Evolutionary conservation across 495 filamentous ascomycete genomes (phyloP), one percentile per base, ranked within the genome.

Genomic region (Aspergillus leporis): DNA sequence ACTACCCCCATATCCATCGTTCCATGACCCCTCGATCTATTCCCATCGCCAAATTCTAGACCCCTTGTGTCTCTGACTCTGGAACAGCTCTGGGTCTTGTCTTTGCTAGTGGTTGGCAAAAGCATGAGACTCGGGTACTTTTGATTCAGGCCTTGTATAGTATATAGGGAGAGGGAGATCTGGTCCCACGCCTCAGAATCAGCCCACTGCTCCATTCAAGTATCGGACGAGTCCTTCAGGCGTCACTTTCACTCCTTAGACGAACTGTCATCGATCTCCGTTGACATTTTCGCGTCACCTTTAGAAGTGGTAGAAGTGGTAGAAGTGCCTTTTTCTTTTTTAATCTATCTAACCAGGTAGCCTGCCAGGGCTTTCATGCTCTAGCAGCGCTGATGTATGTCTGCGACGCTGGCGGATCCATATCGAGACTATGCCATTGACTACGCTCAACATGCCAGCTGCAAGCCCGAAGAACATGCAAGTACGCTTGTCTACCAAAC

Each of bases 301-400:
- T 23, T 9, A 22, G 19, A 47, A 12, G 21, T 47, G 23, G n/a
- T n/a, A n/a, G n/a, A n/a, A n/a, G n/a, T n/a, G n/a, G n/a, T n/a
- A n/a, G n/a, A n/a, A n/a, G n/a, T n/a, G n/a, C 41, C 13, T 21
- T 38, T 30, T 34, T 23, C n/a, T 18, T 53, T 23, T 34, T 14
- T 53, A 22, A 7, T 53, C n/a, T 14, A 45, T 28, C 18, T 25
- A 23, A 28, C 48, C 18, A 28, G 66, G 65, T 56, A 64, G 65
- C 67, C 64, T 72, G 70, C 70, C 67, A 66, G 74, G 72, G 70
- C 70, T 71, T 67, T 59, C 55, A 57, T 60, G 66, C 68, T 74
- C 75, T 78, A 70, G 74, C 72, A 66, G 68, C 56, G 66, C 70
- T 64, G 69, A 72, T 74, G 73, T 65, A 75, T 76, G 75, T 70